phyloP scores from a whole-genome alignment of 208 protist species.

The Leishmania gerbilli region DNA sequence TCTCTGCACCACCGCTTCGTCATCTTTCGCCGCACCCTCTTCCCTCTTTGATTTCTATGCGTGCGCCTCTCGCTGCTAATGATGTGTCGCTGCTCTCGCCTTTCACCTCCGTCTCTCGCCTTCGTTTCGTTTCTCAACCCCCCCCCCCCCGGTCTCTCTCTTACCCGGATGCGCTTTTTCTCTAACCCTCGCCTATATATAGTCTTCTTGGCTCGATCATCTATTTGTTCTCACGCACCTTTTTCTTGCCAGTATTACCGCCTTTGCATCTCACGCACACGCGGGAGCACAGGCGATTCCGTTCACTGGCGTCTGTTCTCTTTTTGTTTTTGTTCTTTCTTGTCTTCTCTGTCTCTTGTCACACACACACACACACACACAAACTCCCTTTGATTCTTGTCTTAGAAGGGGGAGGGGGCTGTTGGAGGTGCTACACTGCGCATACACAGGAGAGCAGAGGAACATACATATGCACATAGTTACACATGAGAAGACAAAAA shows the following conservation, averaged over 20 bases:
- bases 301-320: background rate
- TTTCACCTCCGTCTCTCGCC: background rate
- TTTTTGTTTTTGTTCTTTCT: background rate
- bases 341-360: too few relatives aligned
- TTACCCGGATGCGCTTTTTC: background rate
- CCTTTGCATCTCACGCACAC: constrained; percentile 7
- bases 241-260: background rate
- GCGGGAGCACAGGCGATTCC: background rate
- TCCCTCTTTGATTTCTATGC: constrained; percentile 5
- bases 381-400: background rate
- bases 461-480: background rate
- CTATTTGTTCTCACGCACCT: background rate
- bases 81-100: background rate
- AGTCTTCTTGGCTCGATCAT: background rate
- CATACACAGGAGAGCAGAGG: background rate
- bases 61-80: background rate
- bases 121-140: background rate
- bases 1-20: background rate
- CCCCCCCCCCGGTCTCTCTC: background rate
- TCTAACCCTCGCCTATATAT: background rate
- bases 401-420: background rate
- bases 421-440: background rate
- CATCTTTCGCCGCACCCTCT: background rate
- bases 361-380: background rate
- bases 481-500: background rate